phyloP scores from a whole-genome alignment of 192 early-diverging fungal genomes.

The Chytriomyces confervae region DNA sequence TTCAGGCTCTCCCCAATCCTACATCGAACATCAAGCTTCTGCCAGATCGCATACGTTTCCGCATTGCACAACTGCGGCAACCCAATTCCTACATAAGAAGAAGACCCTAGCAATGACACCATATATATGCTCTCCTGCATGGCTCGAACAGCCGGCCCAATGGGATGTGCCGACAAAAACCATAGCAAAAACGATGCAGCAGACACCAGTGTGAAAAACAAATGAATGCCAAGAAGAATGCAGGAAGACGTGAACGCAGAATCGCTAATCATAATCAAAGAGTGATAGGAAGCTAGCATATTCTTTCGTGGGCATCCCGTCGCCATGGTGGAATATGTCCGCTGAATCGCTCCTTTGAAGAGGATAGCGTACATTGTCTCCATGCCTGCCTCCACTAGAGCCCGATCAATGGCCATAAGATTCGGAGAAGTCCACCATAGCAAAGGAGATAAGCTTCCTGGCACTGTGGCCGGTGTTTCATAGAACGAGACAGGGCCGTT shows the following conservation, averaged over 20 bases:
- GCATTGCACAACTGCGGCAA: slow-evolving; percentile 26
- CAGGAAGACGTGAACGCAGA: slow-evolving; percentile 1
- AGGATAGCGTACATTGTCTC: slow-evolving; percentile 39
- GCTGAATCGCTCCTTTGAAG: slow-evolving; percentile 20
- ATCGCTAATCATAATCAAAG: not conserved
- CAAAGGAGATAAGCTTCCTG: slow-evolving; percentile 33
- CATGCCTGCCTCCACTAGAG: slow-evolving; percentile 31
- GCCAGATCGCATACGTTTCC: slow-evolving; percentile 33
- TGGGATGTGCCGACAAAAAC: slow-evolving; percentile 18
- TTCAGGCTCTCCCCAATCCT: slow-evolving; percentile 30
- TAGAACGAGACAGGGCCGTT: not conserved
- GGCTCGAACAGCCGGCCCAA: slow-evolving; percentile 23
- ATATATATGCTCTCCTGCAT: slow-evolving; percentile 27
- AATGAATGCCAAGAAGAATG: slow-evolving; percentile 8
- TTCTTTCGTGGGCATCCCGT: slow-evolving; percentile 9
- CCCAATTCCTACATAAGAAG: slow-evolving; percentile 13
- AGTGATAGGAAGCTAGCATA: not conserved
- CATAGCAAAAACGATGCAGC: slow-evolving; percentile 9
- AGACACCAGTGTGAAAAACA: not conserved
- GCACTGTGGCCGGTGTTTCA: slow-evolving; percentile 12
- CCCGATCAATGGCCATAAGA: slow-evolving; percentile 24
- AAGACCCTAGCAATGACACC: slow-evolving; percentile 15
- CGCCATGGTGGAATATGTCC: slow-evolving; percentile 13
- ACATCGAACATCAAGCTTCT: slow-evolving; percentile 23
- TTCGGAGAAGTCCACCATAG: slow-evolving; percentile 41